These are phyloP conservation scores for Coniochaeta sp. DNA, from an alignment of 2,329 filamentous ascomycete genomes.

Conservation along the genomic window DNA sequence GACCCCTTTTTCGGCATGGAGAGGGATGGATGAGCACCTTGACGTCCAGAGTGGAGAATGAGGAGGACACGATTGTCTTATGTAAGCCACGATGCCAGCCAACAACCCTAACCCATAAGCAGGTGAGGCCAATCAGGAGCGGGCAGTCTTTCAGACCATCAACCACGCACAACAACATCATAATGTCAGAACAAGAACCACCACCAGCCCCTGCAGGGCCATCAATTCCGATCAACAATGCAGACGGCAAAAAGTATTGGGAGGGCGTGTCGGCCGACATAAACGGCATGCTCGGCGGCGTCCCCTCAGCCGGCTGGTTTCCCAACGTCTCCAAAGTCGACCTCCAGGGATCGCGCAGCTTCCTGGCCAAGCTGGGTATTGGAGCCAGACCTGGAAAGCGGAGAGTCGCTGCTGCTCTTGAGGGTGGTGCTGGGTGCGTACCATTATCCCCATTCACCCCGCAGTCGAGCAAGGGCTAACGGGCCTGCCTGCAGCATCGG, in stretches of 20 bases:
- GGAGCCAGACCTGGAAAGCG: conserved; percentile 24
- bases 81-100: too few relatives aligned
- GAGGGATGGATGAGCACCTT: too few relatives aligned
- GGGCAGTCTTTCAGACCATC: too few relatives aligned
- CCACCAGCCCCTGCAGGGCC: too few relatives aligned
- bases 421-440: conserved; percentile 35
- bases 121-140: too few relatives aligned
- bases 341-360: conserved; percentile 62
- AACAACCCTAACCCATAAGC: too few relatives aligned
- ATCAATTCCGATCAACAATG: conserved; percentile 21
- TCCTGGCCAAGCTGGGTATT: conserved; percentile 61
- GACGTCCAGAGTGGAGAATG: too few relatives aligned
- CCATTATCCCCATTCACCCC: neutral
- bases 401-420: conserved; percentile 22
- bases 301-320: conserved; percentile 50
- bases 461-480: neutral
- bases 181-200: neutral
- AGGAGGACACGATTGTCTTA: too few relatives aligned
- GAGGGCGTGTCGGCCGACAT: conserved; percentile 33
- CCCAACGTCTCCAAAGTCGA: conserved; percentile 61
- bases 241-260: conserved; percentile 39
- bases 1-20: too few relatives aligned
- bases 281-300: conserved; percentile 76
- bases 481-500: conserved; percentile 56
- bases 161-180: too few relatives aligned